Conservation (phyloP, 192 early-diverging fungal genomes). For the Umbelopsis sp. region DNA sequence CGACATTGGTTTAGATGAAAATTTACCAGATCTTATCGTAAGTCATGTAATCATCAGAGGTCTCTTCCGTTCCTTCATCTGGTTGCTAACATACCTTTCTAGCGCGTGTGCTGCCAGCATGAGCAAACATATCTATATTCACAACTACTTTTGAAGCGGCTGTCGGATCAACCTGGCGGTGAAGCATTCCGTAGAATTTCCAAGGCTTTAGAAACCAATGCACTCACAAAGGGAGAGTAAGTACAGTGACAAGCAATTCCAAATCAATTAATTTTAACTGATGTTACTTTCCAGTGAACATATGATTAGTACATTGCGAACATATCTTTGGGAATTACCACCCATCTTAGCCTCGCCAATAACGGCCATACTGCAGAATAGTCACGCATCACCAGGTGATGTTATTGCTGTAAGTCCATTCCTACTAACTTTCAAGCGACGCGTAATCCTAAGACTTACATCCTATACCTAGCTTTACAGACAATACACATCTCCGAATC, state of each 20-base stretch:
- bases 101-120: slow-evolving; percentile 56
- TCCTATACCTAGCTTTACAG: slow-evolving; percentile 42
- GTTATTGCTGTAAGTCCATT: slow-evolving; percentile 44
- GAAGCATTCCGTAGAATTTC: slow-evolving; percentile 46
- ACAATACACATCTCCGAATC: slow-evolving; percentile 40
- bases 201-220: slow-evolving; percentile 51
- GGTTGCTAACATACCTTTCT: background rate
- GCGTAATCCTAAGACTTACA: background rate
- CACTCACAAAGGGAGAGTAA: slow-evolving; percentile 47
- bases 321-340: slow-evolving; percentile 42
- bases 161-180: slow-evolving; percentile 45
- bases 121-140: slow-evolving; percentile 59
- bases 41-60: background rate
- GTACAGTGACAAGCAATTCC: background rate
- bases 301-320: slow-evolving; percentile 30
- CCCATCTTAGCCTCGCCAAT: slow-evolving; percentile 41
- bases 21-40: slow-evolving; percentile 62
- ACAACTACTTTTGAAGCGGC: slow-evolving; percentile 44
- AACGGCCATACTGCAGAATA: slow-evolving; percentile 42
- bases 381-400: slow-evolving; percentile 56
- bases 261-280: background rate
- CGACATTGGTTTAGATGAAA: slow-evolving; percentile 56
- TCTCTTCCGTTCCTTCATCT: background rate
- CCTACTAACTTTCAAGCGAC: background rate
- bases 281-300: background rate